phyloP scores from a whole-genome alignment of 148 eudicot species.

The Rhododendron ovatum region DNA sequence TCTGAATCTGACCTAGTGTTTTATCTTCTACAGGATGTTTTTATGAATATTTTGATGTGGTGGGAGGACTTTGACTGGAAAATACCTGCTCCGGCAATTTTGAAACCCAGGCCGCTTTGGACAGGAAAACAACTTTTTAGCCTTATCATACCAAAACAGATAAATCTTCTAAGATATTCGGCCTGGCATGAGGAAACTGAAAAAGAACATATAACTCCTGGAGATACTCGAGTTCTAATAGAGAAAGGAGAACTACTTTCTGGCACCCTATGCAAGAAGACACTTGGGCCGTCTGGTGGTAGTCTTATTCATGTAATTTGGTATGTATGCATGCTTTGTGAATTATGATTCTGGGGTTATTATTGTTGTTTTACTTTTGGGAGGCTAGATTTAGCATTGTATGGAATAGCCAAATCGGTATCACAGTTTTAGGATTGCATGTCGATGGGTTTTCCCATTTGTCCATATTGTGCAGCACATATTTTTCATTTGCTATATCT shows the following conservation, averaged over 20 bases:
- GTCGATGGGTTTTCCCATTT: neutral
- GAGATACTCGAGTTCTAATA: conserved; percentile 84
- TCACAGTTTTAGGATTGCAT: neutral
- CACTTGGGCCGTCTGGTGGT: conserved; percentile 82
- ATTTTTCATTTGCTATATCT: neutral
- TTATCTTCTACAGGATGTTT: conserved; percentile 61
- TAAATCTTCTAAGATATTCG: conserved; percentile 71
- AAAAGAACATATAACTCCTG: conserved; percentile 73
- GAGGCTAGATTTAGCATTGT: neutral
- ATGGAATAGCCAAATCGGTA: neutral
- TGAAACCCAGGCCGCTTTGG: conserved; percentile 98
- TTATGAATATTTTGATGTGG: conserved; percentile 98
- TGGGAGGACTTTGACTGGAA: conserved; percentile 99
- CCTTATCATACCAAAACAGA: conserved; percentile 93
- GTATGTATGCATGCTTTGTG: conserved; percentile 26
- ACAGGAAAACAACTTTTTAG: conserved; percentile 96
- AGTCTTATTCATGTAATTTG: conserved; percentile 96
- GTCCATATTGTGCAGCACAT: too few relatives aligned
- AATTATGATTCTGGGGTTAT: neutral
- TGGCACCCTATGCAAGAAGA: conserved; percentile 92
- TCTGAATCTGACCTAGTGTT: neutral
- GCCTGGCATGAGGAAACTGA: conserved; percentile 92
- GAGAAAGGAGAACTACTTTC: conserved; percentile 89
- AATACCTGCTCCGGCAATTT: conserved; percentile 86
- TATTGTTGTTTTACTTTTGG: neutral